Conservation (phyloP, 2,329 filamentous ascomycete genomes). For the Aspergillus sojae region DNA sequence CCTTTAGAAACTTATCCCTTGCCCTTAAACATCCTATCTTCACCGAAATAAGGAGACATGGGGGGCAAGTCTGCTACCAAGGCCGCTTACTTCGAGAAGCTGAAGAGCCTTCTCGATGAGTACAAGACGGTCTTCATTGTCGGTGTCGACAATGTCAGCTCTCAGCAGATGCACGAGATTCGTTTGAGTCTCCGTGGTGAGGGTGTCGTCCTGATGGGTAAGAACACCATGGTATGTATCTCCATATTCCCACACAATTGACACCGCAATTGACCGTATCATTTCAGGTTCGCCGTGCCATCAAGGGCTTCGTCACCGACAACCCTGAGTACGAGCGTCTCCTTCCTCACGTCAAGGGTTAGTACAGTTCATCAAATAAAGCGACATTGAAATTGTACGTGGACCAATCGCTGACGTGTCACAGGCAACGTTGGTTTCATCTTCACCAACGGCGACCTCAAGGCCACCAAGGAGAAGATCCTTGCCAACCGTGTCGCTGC, state of each 20-base stretch:
- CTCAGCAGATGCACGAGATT: constrained; percentile 99
- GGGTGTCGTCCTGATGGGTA: constrained; percentile 97
- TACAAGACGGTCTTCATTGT: constrained; percentile 99
- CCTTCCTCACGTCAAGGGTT: constrained; percentile 86
- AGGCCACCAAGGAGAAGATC: constrained; percentile 90
- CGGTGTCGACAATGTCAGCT: constrained; percentile 98
- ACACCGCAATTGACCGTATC: constrained; percentile 11
- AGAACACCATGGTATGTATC: constrained; percentile 94
- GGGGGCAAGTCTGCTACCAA: constrained; percentile 96
- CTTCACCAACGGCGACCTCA: constrained; percentile 98
- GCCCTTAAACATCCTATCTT: constrained; percentile 99
- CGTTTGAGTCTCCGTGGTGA: constrained; percentile 85
- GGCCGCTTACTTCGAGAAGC: constrained; percentile 99
- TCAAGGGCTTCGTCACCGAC: constrained; percentile 91
- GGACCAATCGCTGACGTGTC: constrained; percentile 6
- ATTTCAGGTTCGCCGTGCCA: constrained; percentile 82
- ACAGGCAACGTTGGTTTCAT: constrained; percentile 96
- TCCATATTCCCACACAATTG: background rate
- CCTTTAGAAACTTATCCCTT: constrained; percentile 57
- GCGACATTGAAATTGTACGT: background rate
- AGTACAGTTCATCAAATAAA: constrained; percentile 13
- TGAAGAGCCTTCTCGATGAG: constrained; percentile 93
- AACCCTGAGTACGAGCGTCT: constrained; percentile 97
- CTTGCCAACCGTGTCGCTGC: constrained; percentile 96
- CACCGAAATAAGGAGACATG: constrained; percentile 90